phyloP scores from a whole-genome alignment of 176 grass and related monocot species.

The Carex kokanica region DNA sequence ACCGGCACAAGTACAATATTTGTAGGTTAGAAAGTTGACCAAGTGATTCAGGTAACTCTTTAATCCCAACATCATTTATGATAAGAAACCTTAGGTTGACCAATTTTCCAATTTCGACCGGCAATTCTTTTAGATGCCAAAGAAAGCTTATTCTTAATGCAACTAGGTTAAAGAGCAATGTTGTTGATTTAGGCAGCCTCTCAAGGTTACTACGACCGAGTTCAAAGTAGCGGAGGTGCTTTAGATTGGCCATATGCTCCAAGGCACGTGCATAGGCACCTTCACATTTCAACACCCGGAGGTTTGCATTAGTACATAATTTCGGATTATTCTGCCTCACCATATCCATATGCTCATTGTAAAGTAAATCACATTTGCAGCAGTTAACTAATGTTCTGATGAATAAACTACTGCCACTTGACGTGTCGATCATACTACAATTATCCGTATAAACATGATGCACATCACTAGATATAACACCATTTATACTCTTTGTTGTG shows the following conservation, averaged over 20 bases:
- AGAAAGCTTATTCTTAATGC: background rate
- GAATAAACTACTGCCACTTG: background rate
- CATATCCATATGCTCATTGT: background rate
- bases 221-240: conserved; percentile 12
- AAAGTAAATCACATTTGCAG: background rate
- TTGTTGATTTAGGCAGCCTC: background rate
- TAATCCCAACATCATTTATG: background rate
- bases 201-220: background rate
- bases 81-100: background rate
- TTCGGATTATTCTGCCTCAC: background rate
- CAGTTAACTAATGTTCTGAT: conserved; percentile 1
- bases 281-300: conserved; percentile 2
- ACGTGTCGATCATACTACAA: background rate
- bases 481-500: background rate
- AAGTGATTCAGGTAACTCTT: conserved; percentile 12
- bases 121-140: background rate
- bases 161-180: background rate
- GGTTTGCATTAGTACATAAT: background rate
- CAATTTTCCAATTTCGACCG: background rate
- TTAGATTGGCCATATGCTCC: background rate
- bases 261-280: background rate
- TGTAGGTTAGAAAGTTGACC: conserved; percentile 35
- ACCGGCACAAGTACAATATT: conserved; percentile 15
- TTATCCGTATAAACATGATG: background rate
- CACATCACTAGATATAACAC: background rate